These are phyloP conservation scores for Peronosclerospora sorghi DNA, from an alignment of 352 stramenopile genomes.

Conservation along the genomic window DNA sequence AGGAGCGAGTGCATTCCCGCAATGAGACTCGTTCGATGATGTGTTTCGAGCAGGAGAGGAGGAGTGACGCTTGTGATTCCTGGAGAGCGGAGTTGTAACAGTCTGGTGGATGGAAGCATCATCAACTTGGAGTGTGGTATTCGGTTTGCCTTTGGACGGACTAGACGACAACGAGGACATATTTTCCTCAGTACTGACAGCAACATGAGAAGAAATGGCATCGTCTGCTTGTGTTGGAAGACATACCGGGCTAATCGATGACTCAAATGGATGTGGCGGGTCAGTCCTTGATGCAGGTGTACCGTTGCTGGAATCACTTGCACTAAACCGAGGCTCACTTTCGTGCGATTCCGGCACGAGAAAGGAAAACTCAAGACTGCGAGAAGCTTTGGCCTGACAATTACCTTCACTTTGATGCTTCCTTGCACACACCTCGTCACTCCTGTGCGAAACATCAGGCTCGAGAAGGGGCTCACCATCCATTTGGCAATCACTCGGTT, in stretches of 20 bases:
- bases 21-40: conserved; percentile 2
- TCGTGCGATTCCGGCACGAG: conserved; percentile 49
- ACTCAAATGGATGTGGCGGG: conserved; percentile 9
- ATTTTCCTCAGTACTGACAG: conserved; percentile 3
- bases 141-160: conserved; percentile 4
- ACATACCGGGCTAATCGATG: conserved; percentile 20
- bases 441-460: conserved; percentile 15
- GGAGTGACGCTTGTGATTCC: conserved; percentile 11
- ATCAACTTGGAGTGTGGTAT: not conserved
- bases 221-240: conserved; percentile 7
- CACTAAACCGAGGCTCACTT: conserved; percentile 24
- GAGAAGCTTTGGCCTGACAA: conserved; percentile 37
- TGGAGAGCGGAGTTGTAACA: conserved; percentile 5
- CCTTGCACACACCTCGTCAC: conserved; percentile 9
- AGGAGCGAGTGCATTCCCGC: conserved; percentile 7
- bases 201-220: not conserved
- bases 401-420: conserved; percentile 7
- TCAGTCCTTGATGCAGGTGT: conserved; percentile 12
- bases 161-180: not conserved
- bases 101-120: conserved; percentile 4
- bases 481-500: conserved; percentile 17
- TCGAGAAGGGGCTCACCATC: conserved; percentile 7
- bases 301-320: conserved; percentile 25
- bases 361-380: conserved; percentile 59
- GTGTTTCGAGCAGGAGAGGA: conserved; percentile 5